Evolutionary conservation across 148 eudicot species (phyloP).

Genomic region (Hydrangea macrophylla): DNA sequence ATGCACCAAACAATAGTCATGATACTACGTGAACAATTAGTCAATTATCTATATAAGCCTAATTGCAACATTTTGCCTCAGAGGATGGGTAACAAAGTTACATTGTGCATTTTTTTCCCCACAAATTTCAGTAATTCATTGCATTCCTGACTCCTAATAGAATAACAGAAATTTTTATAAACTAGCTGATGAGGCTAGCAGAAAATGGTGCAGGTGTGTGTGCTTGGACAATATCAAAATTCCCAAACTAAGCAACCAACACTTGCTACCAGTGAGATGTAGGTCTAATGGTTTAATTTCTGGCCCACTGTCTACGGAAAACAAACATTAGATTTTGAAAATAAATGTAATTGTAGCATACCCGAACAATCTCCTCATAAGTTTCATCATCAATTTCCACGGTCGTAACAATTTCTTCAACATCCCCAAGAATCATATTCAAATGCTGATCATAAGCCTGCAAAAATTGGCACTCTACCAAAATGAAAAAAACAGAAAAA

Average conservation of each 20-base stretch:
- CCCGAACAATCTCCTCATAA: constrained; percentile 69
- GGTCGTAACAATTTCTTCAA: constrained; percentile 58
- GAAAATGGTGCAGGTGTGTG: no score
- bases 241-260: neutral
- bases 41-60: no score
- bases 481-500: neutral
- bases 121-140: no score
- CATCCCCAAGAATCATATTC: constrained; percentile 72
- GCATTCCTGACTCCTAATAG: no score
- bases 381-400: constrained; percentile 72
- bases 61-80: no score
- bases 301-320: no score
- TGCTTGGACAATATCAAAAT: neutral
- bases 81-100: no score
- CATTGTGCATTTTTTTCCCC: no score
- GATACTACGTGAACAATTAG: no score
- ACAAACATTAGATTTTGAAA: neutral
- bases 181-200: no score
- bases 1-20: no score
- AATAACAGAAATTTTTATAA: no score
- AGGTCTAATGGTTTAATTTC: neutral
- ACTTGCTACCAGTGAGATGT: neutral
- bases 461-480: constrained; percentile 2
- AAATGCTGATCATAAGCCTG: constrained; percentile 73
- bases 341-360: constrained; percentile 20